Evolutionary conservation across 768 basidiomycete species (phyloP), one percentile per base, ranked within the genome.

Genomic region (Podaxis sp.): DNA sequence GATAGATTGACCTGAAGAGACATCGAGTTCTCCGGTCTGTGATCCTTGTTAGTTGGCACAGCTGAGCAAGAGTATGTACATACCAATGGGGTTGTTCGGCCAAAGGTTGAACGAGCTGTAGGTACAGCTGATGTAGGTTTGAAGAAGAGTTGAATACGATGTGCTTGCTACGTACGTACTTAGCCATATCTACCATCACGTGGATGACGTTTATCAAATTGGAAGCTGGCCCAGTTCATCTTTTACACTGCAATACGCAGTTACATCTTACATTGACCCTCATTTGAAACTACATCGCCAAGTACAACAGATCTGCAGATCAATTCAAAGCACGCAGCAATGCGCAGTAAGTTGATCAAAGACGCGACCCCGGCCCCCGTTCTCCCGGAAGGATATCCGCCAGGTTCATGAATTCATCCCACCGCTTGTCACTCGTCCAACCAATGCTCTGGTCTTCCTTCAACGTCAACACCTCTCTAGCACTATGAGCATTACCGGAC

Each of bases 1-100:
- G 91, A 86, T 70, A 93, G 79, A 76, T 92, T 93, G 68, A 93
- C 79, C 72, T 90, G 89, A 9, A 92, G 79, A 71, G 91, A 92
- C 92, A 93, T 93, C 56, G 53, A 51, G 59, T 66, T 61, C 64
- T 59, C 59, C 55, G 19, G 30, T n/a, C 54, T 53, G 33, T 36
- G 26, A 12, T 24, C 6, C 15, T 48, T 19, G 54, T 61, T 13
- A 53, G 26, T 40, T 17, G 9, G 48, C 9, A 22, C 19, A 30
- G 4, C 38, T 13, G 7, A 36, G 17, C 30, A 8, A 46, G 5
- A 36, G 19, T 22, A 8, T 24, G 42, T 53, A 42, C 46, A 26
- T 22, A 56, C 61, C n/a, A 46, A 49, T 56, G n/a, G 44, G 12
- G n/a, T 49, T 33, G 40, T 44, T 39, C n/a, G 44, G 26, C 57